Percentiles rank a stretch among this genome's conserved stretches.
phyloP scores from a whole-genome alignment of 83 land plant species.

The Larix sibirica region DNA sequence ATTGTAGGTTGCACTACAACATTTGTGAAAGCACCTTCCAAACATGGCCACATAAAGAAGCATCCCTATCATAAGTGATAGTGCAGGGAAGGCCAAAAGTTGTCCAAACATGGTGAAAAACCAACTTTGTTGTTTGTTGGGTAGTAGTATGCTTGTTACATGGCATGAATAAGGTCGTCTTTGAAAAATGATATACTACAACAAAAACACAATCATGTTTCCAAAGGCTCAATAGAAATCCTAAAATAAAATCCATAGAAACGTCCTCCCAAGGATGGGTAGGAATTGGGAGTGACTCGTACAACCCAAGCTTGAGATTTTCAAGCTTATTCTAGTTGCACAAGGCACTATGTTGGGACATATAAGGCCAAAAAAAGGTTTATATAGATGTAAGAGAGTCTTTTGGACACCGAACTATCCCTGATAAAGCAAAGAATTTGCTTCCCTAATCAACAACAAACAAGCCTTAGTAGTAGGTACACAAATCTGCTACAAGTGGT shows the following conservation, averaged over 20 bases:
- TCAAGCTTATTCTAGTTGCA: neutral
- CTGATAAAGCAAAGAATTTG: neutral
- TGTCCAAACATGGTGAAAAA: neutral
- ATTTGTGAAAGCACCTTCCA: neutral
- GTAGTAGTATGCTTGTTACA: too few relatives aligned
- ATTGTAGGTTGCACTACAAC: neutral
- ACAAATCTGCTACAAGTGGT: neutral
- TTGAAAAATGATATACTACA: too few relatives aligned
- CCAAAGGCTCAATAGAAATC: too few relatives aligned
- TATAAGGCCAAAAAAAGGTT: neutral
- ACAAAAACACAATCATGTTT: too few relatives aligned
- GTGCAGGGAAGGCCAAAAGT: neutral
- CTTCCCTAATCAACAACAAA: neutral
- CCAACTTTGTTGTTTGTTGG: too few relatives aligned
- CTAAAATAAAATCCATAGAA: too few relatives aligned
- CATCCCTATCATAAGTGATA: neutral
- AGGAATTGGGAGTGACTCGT: too few relatives aligned
- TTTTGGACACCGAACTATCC: neutral
- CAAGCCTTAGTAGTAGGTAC: too few relatives aligned
- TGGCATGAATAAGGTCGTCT: too few relatives aligned
- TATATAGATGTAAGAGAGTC: neutral
- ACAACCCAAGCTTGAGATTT: neutral
- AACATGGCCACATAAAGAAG: neutral
- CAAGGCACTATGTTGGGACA: neutral
- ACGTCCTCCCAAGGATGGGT: too few relatives aligned